phyloP scores from a whole-genome alignment of 495 filamentous ascomycete genomes.

The Neurospora terricola region DNA sequence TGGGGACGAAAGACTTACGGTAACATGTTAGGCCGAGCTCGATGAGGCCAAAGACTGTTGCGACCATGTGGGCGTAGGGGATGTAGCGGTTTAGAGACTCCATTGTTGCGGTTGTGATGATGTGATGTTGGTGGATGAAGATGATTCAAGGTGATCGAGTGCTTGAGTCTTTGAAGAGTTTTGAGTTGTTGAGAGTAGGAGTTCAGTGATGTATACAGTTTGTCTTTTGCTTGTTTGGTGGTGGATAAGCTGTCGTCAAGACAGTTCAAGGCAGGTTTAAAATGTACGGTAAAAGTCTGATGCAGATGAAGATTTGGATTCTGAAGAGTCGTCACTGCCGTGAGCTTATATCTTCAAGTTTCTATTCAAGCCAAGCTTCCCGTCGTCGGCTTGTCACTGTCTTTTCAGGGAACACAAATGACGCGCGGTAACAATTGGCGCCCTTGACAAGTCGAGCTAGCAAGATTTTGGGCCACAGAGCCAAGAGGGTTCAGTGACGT shows the following conservation, averaged over 20 bases:
- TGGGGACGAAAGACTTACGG: conserved; percentile 37
- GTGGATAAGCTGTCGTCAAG: background rate
- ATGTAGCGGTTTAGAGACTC: conserved; percentile 29
- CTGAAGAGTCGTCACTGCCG: background rate
- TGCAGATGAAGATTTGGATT: background rate
- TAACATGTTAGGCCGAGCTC: conserved; percentile 64
- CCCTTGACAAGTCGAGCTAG: background rate
- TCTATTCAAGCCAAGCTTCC: background rate
- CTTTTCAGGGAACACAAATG: background rate
- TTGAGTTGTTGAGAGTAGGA: background rate
- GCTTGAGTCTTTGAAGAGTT: background rate
- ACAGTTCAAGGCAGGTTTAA: background rate
- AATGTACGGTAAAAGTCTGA: background rate
- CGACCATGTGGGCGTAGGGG: conserved; percentile 52
- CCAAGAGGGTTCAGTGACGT: background rate
- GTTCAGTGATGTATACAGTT: background rate
- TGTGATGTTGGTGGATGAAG: too few relatives aligned
- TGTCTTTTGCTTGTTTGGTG: background rate
- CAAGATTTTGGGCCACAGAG: background rate
- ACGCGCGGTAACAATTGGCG: background rate
- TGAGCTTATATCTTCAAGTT: background rate
- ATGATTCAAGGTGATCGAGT: background rate
- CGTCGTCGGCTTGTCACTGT: background rate
- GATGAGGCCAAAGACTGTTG: conserved; percentile 57
- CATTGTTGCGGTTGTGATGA: background rate